phyloP scores from a whole-genome alignment of 192 early-diverging fungal genomes.

The Coemansia sp. region DNA sequence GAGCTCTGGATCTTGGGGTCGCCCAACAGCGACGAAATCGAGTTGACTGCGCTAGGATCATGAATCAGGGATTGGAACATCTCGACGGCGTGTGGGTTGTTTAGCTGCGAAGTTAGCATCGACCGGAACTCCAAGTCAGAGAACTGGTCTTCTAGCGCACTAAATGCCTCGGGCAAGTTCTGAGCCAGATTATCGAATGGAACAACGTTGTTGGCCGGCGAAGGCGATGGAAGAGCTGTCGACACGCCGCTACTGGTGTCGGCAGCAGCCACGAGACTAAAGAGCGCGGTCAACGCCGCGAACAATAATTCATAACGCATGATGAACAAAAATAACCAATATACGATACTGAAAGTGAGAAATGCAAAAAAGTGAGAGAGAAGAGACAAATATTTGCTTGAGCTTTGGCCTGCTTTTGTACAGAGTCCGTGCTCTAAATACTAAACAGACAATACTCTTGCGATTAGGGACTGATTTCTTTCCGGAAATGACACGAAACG shows the following conservation, averaged over 20 bases:
- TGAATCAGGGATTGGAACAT: conserved; percentile 56
- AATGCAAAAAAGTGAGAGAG: not conserved
- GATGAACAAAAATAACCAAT: not conserved
- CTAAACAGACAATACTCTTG: not conserved
- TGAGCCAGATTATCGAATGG: conserved; percentile 53
- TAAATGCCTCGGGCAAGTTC: conserved; percentile 52
- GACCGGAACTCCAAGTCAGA: conserved; percentile 39
- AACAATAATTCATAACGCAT: not conserved
- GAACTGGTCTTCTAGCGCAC: conserved; percentile 47
- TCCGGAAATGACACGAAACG: not conserved
- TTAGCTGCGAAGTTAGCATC: conserved; percentile 49
- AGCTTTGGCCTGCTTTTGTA: not conserved
- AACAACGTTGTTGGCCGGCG: conserved; percentile 16
- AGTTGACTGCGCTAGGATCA: conserved; percentile 42
- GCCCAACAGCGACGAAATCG: conserved; percentile 45
- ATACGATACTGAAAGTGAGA: not conserved
- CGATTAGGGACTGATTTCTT: not conserved
- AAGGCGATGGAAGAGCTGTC: not conserved
- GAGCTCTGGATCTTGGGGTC: conserved; percentile 54
- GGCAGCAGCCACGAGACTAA: conserved; percentile 9
- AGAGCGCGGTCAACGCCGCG: not conserved
- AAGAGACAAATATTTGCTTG: not conserved
- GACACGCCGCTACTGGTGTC: conserved; percentile 12
- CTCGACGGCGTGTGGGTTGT: conserved; percentile 53
- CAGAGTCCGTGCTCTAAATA: not conserved